phyloP scores from a whole-genome alignment of 1,284 basidiomycete species.

The Porphyrellus sp. region DNA sequence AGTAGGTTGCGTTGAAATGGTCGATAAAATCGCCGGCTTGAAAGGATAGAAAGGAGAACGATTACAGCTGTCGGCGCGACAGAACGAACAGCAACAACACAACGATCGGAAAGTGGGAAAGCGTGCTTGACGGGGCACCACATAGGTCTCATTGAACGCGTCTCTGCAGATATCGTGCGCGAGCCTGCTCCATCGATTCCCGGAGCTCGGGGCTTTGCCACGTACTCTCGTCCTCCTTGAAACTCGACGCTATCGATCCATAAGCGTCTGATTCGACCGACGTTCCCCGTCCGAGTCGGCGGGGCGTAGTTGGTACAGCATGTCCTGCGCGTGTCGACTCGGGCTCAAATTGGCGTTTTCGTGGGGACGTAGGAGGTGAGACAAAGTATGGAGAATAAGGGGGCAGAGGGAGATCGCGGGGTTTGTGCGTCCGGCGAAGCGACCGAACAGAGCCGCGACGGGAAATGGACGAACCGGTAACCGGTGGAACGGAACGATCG shows the following conservation, averaged over 20 bases:
- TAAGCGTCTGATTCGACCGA: slow-evolving; percentile 35
- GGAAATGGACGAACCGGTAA: slow-evolving; percentile 24
- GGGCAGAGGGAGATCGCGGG: slow-evolving; percentile 29
- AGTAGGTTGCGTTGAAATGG: background rate
- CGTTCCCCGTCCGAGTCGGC: slow-evolving; percentile 17
- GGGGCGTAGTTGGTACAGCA: slow-evolving; percentile 18
- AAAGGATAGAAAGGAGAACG: background rate
- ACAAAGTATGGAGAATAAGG: slow-evolving; percentile 29
- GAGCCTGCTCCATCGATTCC: slow-evolving; percentile 62
- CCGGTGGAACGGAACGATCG: background rate
- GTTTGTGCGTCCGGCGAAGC: slow-evolving; percentile 27
- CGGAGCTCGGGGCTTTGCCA: slow-evolving; percentile 60
- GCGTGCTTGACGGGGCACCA: background rate
- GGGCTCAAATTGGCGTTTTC: slow-evolving; percentile 30
- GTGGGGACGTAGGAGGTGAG: slow-evolving; percentile 36
- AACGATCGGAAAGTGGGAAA: background rate
- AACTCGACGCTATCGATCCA: slow-evolving; percentile 24
- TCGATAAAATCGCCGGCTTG: background rate
- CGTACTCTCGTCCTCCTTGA: slow-evolving; percentile 38
- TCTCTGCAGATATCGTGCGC: slow-evolving; percentile 39
- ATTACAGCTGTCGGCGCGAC: background rate
- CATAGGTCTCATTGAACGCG: slow-evolving; percentile 13
- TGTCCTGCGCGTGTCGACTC: slow-evolving; percentile 15
- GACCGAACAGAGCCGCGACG: slow-evolving; percentile 31
- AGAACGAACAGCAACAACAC: slow-evolving; percentile 1